Evolutionary conservation across 1,284 basidiomycete species (phyloP), one percentile per base, ranked within the genome.

Genomic region (Cutaneotrichosporon sp.): DNA sequence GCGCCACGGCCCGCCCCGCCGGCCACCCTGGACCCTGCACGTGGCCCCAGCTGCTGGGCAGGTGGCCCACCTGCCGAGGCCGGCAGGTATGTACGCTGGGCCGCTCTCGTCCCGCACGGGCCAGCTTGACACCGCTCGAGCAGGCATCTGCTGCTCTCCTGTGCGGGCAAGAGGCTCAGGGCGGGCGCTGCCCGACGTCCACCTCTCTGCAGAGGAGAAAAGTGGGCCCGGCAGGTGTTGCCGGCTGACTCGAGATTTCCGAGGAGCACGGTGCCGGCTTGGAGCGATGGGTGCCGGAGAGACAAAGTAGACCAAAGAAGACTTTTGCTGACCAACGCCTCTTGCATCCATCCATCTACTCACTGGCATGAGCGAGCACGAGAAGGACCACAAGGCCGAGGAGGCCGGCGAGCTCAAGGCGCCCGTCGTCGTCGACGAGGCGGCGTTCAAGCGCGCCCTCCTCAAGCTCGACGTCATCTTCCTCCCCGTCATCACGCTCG

Each of bases 391-490:
- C 9, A 7, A 13, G 20, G 11, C 24, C 45, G 22, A 9, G 8
- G 45, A 18, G 20, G 20, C 20, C 45, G 45, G 22, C 20, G 45
- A 46, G 45, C 20, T 25, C 20, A 13, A 22, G 20, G n/a, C n/a
- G n/a, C n/a, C n/a, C n/a, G n/a, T n/a, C n/a, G n/a, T n/a, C n/a
- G 31, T 51, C 45, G 63, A 64, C 31, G 25, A 46, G 7, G 25
- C 8, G 18, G 56, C 47, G 18, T 46, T 60, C 38, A 33, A 38
- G 20, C 29, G 55, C n/a, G 68, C 68, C 9, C 52, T 70, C 36
- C 52, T 65, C 52, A 68, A 67, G 56, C 67, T 72, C 29, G 70
- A 72, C 62, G 36, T 59, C 25, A 67, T 69, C 63, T 60, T 72
- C 51, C 62, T 72, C 22, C 66, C 69, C 2, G 56, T 58, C 9